Base-by-base conservation (phyloP, 2,329 filamentous ascomycete genomes). In the Aspergillus unguis region DNA sequence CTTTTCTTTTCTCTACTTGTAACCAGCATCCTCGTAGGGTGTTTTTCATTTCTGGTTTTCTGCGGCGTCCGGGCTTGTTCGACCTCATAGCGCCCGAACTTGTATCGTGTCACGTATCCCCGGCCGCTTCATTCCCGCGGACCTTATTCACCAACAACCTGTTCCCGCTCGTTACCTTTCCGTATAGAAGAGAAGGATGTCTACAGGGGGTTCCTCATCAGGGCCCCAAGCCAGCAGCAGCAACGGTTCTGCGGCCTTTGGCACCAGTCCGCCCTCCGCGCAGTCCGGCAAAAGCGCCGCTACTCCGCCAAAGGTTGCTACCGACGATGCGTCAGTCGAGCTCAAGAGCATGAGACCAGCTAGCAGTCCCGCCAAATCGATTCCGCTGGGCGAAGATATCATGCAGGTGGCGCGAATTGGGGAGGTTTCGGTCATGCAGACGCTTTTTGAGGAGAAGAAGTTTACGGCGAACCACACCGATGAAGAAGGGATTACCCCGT, bases 351-450 rank as follows among this genome's bases (percentile, higher is more conserved):
- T 75, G 62, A 62, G 58, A 46, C 48, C 66, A 6, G 62, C 59
- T 37, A 56, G 62, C 27, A 60, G 64, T 51, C 59, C 64, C 23
- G 41, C 41, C 7, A 31, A 28, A 29, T 63, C 68, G 31, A 66
- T 73, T 31, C 72, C 71, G 25, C 47, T 74, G 3, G 84, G 89
- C 65, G 82, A 89, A 61, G 92, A 99, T 75, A 86, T 99, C 61
- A 97, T 99, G 92, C 92, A 96, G 76, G 77, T 96, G 69, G 91
- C 94, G 37, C 82, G 94, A 55, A 74, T 95, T 61, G 94, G 95
- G 52, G 91, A 99, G 68, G 83, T 96, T 55, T 78, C 80, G 6
- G 87, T 84, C 48, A 94, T 99, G 78, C 88, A 96, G 76, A 91
- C 86, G 76, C 80, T 99, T 47, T 95, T 96, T 62, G 89, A 92